phyloP scores from a whole-genome alignment of 345 rosid genomes.

The Abelmoschus esculentus region DNA sequence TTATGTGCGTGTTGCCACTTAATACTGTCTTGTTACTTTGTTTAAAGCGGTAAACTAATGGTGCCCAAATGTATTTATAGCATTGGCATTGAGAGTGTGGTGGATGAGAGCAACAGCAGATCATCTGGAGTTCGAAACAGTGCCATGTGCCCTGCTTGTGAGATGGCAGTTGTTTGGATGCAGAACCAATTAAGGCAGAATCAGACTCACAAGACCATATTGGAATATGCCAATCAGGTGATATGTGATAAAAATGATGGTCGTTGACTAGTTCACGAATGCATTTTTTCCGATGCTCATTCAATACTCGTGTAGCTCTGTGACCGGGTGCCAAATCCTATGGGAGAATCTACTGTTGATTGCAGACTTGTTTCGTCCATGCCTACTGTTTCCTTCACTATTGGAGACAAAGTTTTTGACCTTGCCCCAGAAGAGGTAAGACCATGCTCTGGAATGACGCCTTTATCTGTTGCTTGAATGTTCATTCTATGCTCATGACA shows the following conservation, averaged over 20 bases:
- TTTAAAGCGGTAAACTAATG: not conserved
- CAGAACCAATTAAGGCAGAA: slow-evolving; percentile 71
- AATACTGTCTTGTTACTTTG: not conserved
- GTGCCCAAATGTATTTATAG: slow-evolving; percentile 23
- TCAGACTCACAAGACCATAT: slow-evolving; percentile 51
- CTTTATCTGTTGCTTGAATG: no score
- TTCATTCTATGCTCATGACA: not conserved
- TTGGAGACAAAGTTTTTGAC: slow-evolving; percentile 60
- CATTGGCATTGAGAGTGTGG: slow-evolving; percentile 69
- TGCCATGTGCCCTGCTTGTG: slow-evolving; percentile 70
- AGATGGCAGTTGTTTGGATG: slow-evolving; percentile 93
- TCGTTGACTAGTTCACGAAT: not conserved
- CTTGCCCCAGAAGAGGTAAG: slow-evolving; percentile 72
- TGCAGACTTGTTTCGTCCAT: slow-evolving; percentile 57
- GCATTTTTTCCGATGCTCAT: not conserved
- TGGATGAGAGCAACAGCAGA: slow-evolving; percentile 37
- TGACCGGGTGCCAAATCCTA: slow-evolving; percentile 69
- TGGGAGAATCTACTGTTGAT: slow-evolving; percentile 81
- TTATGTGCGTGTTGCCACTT: not conserved
- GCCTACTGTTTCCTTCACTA: slow-evolving; percentile 79
- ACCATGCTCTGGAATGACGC: no score
- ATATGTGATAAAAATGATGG: slow-evolving; percentile 13
- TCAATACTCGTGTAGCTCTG: slow-evolving; percentile 48
- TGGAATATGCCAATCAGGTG: slow-evolving; percentile 55
- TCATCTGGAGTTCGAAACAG: slow-evolving; percentile 30